Conservation (phyloP, 2,329 filamentous ascomycete species). For the Aspergillus ruber region DNA sequence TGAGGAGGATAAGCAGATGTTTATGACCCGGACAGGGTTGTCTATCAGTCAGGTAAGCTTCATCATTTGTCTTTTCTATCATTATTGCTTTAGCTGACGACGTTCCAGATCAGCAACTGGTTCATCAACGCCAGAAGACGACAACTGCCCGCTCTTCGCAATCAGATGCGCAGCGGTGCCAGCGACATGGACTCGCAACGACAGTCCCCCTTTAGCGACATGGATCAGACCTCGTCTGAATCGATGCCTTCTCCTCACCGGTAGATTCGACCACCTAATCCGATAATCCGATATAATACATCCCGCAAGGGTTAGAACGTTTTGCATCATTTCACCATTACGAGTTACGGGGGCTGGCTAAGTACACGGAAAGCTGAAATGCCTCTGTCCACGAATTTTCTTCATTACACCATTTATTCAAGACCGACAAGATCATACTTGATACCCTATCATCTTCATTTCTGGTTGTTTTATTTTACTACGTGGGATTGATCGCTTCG, state of each 20-base stretch:
- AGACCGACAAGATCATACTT: conserved; percentile 18
- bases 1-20: conserved; percentile 77
- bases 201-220: conserved; percentile 31
- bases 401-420: conserved; percentile 3
- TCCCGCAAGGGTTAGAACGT: background rate
- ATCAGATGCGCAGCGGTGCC: conserved; percentile 34
- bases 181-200: conserved; percentile 23
- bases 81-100: conserved; percentile 3
- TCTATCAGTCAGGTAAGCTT: conserved; percentile 59
- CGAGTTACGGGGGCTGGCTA: conserved; percentile 8
- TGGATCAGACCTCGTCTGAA: conserved; percentile 22
- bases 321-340: conserved; percentile 2
- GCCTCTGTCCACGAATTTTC: conserved; percentile 9
- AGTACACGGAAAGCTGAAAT: conserved; percentile 1
- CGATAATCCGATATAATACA: background rate
- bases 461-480: background rate
- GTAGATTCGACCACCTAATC: background rate
- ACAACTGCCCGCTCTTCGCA: conserved; percentile 42
- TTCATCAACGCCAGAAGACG: conserved; percentile 47
- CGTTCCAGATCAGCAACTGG: conserved; percentile 46
- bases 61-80: background rate
- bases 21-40: conserved; percentile 69
- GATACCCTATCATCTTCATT: conserved; percentile 22
- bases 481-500: background rate
- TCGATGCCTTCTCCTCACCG: conserved; percentile 24